Base-by-base conservation (phyloP, 2,329 filamentous ascomycete genomes). In the Alternaria postmessia region DNA sequence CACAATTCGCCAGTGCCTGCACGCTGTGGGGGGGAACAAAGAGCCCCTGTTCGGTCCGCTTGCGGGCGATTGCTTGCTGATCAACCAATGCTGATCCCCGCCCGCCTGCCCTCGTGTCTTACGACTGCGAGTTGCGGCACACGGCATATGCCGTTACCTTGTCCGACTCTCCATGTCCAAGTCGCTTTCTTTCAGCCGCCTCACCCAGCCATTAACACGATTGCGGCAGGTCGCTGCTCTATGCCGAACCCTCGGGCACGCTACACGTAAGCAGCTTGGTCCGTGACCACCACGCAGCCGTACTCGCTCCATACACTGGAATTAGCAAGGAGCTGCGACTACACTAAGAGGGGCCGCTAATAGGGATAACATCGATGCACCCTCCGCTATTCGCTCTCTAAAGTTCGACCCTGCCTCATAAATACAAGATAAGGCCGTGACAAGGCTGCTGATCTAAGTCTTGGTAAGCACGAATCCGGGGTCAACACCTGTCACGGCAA, bases 381-480 rank as follows among this genome's bases (percentile, higher is more conserved):
- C 22, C 41, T 20, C 20, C 32, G 32, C 18, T 20, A 59, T 49
- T 59, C 30, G 49, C 49, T 39, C 49, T 26, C 8, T 3, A 12
- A 1, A 11, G 14, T 9, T 9, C 30, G 32, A 44, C 51, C 57
- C 44, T 49, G 57, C 34, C 46, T 9, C 9, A 26, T 30, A 24
- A 3, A 49, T 9, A 49, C 49, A 48, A 47, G 57, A 61, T 62
- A 61, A 43, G 53, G 54, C 59, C 57, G 55, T 26, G 52, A 55
- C 57, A 54, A 57, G 46, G 46, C 62, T 59, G 65, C 61, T 54
- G 65, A 70, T 69, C 56, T 38, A 30, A 26, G 14, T 59, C 61
- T 61, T 64, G 47, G 54, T 63, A 64, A 70, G 61, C 65, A 66
- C 64, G 51, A 66, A 57, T 61, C 61, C 62, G 62, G 61, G 64